These are phyloP conservation scores for Carex pumila DNA, from an alignment of 176 grass and related monocot genomes.

Conservation along the genomic window DNA sequence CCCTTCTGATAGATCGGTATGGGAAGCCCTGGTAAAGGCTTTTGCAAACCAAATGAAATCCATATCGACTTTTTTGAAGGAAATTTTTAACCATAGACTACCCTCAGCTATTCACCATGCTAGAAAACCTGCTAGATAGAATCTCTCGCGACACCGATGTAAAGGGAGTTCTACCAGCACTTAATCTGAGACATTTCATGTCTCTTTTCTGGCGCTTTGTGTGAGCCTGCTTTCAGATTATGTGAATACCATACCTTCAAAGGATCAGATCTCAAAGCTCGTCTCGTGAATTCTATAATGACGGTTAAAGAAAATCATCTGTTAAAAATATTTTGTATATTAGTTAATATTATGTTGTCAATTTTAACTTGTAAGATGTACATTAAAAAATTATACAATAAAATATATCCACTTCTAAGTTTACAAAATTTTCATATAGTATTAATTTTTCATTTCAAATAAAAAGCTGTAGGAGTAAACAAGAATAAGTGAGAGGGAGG, in stretches of 20 bases:
- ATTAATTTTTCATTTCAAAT: too few relatives aligned
- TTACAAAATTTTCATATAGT: too few relatives aligned
- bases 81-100: slow-evolving; percentile 96
- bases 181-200: slow-evolving; percentile 70
- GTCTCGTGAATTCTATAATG: slow-evolving; percentile 47
- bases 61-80: slow-evolving; percentile 92
- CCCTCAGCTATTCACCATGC: slow-evolving; percentile 74
- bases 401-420: too few relatives aligned
- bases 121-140: slow-evolving; percentile 88
- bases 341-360: too few relatives aligned
- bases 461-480: too few relatives aligned
- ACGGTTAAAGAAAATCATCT: too few relatives aligned
- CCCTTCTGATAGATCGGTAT: slow-evolving; percentile 92
- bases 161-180: slow-evolving; percentile 80
- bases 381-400: too few relatives aligned
- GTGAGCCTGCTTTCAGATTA: slow-evolving; percentile 80
- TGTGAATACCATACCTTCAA: slow-evolving; percentile 92
- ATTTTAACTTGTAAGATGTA: too few relatives aligned
- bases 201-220: slow-evolving; percentile 74
- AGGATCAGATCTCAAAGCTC: slow-evolving; percentile 85
- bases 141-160: slow-evolving; percentile 87
- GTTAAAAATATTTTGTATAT: too few relatives aligned
- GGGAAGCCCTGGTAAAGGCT: slow-evolving; percentile 94
- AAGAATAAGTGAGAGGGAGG: too few relatives aligned
- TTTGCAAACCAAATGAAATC: slow-evolving; percentile 97